Percentiles rank a stretch among this genome's conserved stretches.
phyloP scores from a whole-genome alignment of 805 yeast species.

The Kodamaea leandrae region DNA sequence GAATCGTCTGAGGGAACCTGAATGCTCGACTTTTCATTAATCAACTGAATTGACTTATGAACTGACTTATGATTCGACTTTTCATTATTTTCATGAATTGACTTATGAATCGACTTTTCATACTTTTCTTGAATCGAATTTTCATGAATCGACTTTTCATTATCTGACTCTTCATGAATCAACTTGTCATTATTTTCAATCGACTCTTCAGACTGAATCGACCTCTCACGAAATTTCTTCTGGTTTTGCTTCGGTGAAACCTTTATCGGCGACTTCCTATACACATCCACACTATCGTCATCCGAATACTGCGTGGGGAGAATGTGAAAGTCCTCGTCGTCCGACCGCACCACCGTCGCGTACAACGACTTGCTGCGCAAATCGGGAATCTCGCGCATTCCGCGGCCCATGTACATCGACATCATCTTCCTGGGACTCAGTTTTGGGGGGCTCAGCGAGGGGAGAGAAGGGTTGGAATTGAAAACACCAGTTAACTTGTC shows the following conservation, averaged over 20 bases:
- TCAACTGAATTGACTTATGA: not conserved
- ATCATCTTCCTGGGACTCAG: constrained; percentile 2
- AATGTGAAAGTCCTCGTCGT: constrained; percentile 15
- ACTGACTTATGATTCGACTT: no score
- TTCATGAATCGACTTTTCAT: no score
- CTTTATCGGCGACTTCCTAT: constrained; percentile 11
- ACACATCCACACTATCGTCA: constrained; percentile 13
- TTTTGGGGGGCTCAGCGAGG: not conserved
- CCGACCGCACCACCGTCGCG: not conserved
- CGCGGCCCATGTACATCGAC: constrained; percentile 4
- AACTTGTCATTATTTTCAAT: no score
- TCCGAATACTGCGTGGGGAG: constrained; percentile 29
- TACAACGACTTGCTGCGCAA: constrained; percentile 13
- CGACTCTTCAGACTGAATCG: no score
- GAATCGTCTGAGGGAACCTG: not conserved
- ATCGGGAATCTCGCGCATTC: constrained; percentile 10
- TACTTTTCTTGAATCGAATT: not conserved
- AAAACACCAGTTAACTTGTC: no score
- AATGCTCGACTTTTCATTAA: not conserved
- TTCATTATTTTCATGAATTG: no score
- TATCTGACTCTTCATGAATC: no score
- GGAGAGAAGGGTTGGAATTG: not conserved
- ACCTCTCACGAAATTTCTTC: no score
- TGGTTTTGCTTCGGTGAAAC: constrained; percentile 8
- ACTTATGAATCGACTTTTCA: no score